Evolutionary conservation across 345 rosid genomes (phyloP).

Genomic region (Brassica rapa): DNA sequence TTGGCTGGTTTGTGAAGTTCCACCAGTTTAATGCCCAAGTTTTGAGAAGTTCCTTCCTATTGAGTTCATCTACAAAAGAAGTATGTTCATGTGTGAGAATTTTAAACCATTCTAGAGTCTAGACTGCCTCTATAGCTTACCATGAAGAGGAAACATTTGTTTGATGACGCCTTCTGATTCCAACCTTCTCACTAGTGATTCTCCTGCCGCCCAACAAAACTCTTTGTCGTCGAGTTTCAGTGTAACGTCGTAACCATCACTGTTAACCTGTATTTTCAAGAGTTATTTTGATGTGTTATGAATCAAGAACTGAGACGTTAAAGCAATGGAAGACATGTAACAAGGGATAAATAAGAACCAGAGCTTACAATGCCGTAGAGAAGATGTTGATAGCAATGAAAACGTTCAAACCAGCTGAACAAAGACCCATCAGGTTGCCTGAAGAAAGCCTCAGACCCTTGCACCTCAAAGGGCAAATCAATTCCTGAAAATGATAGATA

Average conservation of each 20-base stretch:
- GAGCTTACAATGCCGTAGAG: slow-evolving; percentile 67
- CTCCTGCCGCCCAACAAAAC: slow-evolving; percentile 66
- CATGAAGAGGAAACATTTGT: slow-evolving; percentile 82
- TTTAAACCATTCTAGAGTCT: slow-evolving; percentile 25
- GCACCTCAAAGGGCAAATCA: slow-evolving; percentile 91
- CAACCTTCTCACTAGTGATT: slow-evolving; percentile 64
- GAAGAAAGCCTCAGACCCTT: slow-evolving; percentile 69
- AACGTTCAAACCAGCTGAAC: slow-evolving; percentile 93
- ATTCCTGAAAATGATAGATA: slow-evolving; percentile 55
- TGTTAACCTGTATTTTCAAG: slow-evolving; percentile 55
- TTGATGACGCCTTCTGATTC: slow-evolving; percentile 69
- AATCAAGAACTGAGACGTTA: slow-evolving; percentile 6
- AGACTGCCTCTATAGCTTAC: slow-evolving; percentile 45
- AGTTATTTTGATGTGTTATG: slow-evolving; percentile 21
- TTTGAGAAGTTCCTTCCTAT: slow-evolving; percentile 70
- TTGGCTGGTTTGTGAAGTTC: slow-evolving; percentile 73
- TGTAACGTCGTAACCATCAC: slow-evolving; percentile 35
- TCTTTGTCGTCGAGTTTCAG: slow-evolving; percentile 54
- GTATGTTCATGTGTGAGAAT: neutral
- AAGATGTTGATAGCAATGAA: slow-evolving; percentile 68
- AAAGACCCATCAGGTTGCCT: slow-evolving; percentile 81
- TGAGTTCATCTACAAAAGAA: slow-evolving; percentile 59
- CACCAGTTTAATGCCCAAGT: slow-evolving; percentile 80
- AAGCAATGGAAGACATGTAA: neutral
- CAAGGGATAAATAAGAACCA: neutral